Percentiles rank a stretch among this genome's conserved stretches.
phyloP scores from a whole-genome alignment of 176 grass and related monocot genomes.

The Triticum urartu region DNA sequence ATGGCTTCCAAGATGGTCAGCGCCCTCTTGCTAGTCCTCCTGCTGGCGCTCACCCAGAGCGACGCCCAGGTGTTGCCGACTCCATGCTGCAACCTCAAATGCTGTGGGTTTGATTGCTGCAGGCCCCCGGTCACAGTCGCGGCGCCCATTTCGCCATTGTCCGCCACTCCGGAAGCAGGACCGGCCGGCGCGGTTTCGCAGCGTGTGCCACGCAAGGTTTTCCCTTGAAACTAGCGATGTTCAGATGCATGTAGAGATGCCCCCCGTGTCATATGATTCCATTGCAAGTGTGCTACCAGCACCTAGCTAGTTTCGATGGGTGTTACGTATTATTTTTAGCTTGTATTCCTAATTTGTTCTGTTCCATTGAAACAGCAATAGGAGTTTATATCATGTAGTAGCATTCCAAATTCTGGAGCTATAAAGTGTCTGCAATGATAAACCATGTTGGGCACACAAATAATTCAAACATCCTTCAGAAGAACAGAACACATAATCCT shows the following conservation, averaged over 20 bases:
- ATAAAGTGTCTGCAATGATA: not conserved
- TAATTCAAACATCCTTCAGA: not conserved
- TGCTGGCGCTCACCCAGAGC: slow-evolving; percentile 33
- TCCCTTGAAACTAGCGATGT: not conserved
- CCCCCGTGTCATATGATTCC: no score
- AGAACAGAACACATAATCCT: not conserved
- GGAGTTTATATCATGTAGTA: not conserved
- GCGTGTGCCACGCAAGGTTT: slow-evolving; percentile 21
- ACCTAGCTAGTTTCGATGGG: no score
- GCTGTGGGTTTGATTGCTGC: slow-evolving; percentile 42
- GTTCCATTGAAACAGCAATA: not conserved
- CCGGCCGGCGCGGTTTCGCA: not conserved
- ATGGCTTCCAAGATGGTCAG: slow-evolving; percentile 22
- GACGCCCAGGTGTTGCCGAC: slow-evolving; percentile 10
- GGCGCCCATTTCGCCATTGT: not conserved
- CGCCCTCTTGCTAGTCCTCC: slow-evolving; percentile 6
- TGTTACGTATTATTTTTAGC: not conserved
- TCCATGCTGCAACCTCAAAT: slow-evolving; percentile 37
- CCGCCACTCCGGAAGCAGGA: not conserved
- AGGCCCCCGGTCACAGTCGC: not conserved
- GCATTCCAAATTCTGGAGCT: not conserved
- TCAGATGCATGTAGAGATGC: no score
- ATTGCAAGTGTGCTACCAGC: no score
- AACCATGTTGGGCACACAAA: not conserved
- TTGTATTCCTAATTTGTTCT: not conserved